phyloP scores from a whole-genome alignment of 768 basidiomycete species.

The Boletus sp. region DNA sequence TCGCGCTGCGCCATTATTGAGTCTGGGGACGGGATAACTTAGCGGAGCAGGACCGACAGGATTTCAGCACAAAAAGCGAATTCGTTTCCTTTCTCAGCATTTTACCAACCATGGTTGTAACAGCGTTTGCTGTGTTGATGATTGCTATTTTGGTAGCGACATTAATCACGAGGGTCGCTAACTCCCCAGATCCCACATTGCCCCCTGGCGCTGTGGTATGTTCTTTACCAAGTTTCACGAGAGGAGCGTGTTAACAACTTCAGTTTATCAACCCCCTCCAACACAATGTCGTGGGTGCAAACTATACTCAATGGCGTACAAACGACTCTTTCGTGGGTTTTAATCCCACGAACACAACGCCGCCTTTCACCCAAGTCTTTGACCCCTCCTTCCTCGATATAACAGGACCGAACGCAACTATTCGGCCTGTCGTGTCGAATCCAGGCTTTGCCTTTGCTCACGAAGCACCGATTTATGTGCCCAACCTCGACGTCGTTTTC shows the following conservation, averaged over 20 bases:
- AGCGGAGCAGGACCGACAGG: neutral
- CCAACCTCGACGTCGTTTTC: constrained; percentile 63
- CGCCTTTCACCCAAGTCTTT: constrained; percentile 60
- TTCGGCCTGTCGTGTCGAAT: constrained; percentile 61
- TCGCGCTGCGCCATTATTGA: neutral
- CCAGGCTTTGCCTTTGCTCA: constrained; percentile 71
- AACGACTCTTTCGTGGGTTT: constrained; percentile 43
- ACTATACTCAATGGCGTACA: constrained; percentile 36
- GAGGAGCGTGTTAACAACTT: neutral
- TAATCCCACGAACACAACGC: constrained; percentile 58
- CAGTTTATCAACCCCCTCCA: constrained; percentile 51
- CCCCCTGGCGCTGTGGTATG: constrained; percentile 26
- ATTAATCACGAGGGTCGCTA: neutral
- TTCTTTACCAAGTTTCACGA: neutral
- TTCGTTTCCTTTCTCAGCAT: neutral
- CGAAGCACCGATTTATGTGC: constrained; percentile 70
- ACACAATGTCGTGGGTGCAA: constrained; percentile 51
- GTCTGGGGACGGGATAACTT: neutral
- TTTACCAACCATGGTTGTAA: neutral
- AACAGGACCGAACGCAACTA: constrained; percentile 54
- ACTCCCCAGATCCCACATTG: neutral
- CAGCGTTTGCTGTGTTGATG: constrained; percentile 2
- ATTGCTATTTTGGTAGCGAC: constrained; percentile 1
- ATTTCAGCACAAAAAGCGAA: neutral
- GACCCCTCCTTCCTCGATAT: constrained; percentile 53